phyloP scores from a whole-genome alignment of 2,329 filamentous ascomycete genomes.

The Fusarium sp. region DNA sequence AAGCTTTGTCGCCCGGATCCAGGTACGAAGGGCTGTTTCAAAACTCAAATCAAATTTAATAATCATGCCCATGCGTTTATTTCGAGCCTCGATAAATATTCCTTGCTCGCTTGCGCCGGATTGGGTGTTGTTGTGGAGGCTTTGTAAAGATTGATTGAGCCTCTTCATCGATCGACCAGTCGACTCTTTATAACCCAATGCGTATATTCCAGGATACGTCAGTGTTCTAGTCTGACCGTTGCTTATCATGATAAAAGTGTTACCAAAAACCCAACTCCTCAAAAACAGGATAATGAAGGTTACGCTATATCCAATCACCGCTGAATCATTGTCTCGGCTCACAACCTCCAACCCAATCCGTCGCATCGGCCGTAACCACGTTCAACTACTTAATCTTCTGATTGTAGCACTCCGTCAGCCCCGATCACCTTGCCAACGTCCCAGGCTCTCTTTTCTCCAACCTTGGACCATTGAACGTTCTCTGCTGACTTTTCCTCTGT shows the following conservation, averaged over 20 bases:
- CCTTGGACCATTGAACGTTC: conserved; percentile 78
- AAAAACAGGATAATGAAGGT: conserved; percentile 21
- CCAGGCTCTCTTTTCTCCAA: conserved; percentile 73
- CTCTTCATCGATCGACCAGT: conserved; percentile 1
- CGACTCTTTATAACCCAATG: conserved; percentile 8
- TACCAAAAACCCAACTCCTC: conserved; percentile 4
- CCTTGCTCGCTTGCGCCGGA: conserved; percentile 13
- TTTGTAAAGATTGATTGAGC: neutral
- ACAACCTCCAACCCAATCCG: conserved; percentile 16
- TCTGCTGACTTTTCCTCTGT: conserved; percentile 69
- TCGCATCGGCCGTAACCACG: conserved; percentile 4
- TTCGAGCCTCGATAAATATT: neutral
- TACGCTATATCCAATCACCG: conserved; percentile 31
- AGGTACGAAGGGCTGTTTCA: conserved; percentile 21
- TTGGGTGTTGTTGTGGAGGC: conserved; percentile 11
- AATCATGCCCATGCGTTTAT: conserved; percentile 4
- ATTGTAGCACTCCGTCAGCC: conserved; percentile 22
- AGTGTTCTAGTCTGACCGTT: neutral
- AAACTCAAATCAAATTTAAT: neutral
- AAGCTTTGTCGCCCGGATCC: conserved; percentile 25
- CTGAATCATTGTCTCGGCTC: conserved; percentile 14
- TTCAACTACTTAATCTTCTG: conserved; percentile 19
- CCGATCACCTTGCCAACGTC: conserved; percentile 63
- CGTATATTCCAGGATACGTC: neutral
- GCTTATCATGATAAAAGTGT: neutral